Evolutionary conservation across 805 yeast species (phyloP).

Genomic region (Candida loeiensis): DNA sequence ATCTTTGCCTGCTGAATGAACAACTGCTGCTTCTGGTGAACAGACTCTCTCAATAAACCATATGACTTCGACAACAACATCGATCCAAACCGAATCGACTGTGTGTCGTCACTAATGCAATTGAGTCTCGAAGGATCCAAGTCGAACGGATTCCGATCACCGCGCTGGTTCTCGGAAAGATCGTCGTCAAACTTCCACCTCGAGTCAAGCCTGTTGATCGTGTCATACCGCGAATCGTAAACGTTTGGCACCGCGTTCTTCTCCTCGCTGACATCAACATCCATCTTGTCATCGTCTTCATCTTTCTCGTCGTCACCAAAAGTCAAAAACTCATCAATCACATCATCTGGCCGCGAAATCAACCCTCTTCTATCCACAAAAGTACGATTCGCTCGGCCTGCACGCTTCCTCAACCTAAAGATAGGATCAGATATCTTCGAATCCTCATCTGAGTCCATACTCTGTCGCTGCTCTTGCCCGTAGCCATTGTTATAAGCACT

Average conservation of each 20-base stretch:
- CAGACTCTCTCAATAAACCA: conserved; percentile 72
- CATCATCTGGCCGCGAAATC: conserved; percentile 30
- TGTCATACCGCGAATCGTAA: conserved; percentile 46
- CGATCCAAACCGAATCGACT: conserved; percentile 84
- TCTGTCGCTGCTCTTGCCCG: conserved; percentile 17
- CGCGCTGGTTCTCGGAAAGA: conserved; percentile 35
- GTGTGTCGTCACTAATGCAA: conserved; percentile 80
- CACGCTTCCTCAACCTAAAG: conserved; percentile 66
- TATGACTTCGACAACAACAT: conserved; percentile 86
- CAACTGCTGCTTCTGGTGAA: conserved; percentile 58
- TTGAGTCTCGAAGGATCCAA: conserved; percentile 81
- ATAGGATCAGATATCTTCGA: conserved; percentile 46
- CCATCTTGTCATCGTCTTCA: conserved; percentile 5
- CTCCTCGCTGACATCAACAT: not conserved
- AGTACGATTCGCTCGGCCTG: conserved; percentile 65
- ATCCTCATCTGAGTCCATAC: conserved; percentile 17
- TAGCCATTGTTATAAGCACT: conserved; percentile 40
- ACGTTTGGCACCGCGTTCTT: conserved; percentile 22
- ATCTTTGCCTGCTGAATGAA: conserved; percentile 48
- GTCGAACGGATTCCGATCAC: conserved; percentile 48
- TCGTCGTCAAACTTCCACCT: conserved; percentile 70
- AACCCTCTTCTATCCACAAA: conserved; percentile 75
- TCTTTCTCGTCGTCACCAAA: conserved; percentile 24
- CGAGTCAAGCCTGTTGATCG: conserved; percentile 48
- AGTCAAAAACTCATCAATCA: conserved; percentile 40